phyloP scores from a whole-genome alignment of 164 flowering plant genomes.

The Kalanchoe fedtschenkoi region DNA sequence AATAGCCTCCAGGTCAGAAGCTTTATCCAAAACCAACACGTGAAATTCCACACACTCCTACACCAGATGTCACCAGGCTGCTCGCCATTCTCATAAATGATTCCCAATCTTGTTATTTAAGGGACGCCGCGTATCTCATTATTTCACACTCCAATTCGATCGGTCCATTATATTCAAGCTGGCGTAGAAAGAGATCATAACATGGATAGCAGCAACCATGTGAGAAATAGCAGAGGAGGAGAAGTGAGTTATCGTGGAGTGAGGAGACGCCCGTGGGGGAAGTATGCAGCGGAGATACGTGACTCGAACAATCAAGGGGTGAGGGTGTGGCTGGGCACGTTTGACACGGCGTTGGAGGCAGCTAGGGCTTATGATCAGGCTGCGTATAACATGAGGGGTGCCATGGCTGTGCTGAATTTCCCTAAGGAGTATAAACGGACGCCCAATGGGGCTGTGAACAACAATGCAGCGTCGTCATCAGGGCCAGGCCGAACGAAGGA shows the following conservation, averaged over 20 bases:
- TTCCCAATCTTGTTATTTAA: too few relatives aligned
- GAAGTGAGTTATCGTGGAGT: neutral
- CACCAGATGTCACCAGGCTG: too few relatives aligned
- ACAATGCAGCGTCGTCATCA: conserved; percentile 4
- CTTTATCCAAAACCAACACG: too few relatives aligned
- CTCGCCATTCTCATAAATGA: too few relatives aligned
- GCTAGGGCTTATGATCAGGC: conserved; percentile 1
- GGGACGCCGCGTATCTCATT: too few relatives aligned
- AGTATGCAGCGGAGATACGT: neutral
- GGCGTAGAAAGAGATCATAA: neutral
- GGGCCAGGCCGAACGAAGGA: neutral
- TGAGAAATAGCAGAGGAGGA: too few relatives aligned
- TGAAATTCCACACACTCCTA: too few relatives aligned
- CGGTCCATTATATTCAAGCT: too few relatives aligned
- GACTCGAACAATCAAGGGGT: neutral
- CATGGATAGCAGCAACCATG: neutral
- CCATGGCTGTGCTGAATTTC: neutral
- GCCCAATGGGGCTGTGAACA: neutral
- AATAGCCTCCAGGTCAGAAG: too few relatives aligned
- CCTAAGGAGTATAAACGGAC: neutral
- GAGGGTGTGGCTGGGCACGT: neutral
- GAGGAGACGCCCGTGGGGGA: neutral
- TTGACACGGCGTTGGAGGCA: neutral
- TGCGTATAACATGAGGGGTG: neutral
- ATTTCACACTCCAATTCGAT: too few relatives aligned